phyloP scores from a whole-genome alignment of 192 early-diverging fungal species.

The Backusella liffmaniae region DNA sequence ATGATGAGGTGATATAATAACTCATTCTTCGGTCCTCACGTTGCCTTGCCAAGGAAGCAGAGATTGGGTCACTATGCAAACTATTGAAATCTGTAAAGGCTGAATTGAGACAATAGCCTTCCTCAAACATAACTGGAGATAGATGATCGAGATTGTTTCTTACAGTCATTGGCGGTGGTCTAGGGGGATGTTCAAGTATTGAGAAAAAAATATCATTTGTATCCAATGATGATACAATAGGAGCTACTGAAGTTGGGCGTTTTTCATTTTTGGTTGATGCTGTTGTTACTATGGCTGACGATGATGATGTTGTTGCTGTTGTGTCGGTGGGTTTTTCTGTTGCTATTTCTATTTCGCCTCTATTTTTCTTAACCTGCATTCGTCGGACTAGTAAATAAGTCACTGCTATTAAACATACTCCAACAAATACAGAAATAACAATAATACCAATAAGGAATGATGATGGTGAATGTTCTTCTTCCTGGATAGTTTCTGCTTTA shows the following conservation, averaged over 20 bases:
- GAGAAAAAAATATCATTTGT: constrained; percentile 14
- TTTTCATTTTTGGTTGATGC: constrained; percentile 1
- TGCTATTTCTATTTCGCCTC: neutral
- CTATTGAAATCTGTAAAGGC: neutral
- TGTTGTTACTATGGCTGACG: neutral
- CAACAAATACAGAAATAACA: constrained; percentile 9
- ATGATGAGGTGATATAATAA: constrained; percentile 10
- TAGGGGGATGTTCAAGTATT: constrained; percentile 18
- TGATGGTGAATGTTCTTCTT: neutral
- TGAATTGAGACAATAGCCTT: constrained; percentile 5
- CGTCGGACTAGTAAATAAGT: constrained; percentile 9
- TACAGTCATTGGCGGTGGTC: neutral
- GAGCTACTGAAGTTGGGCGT: neutral
- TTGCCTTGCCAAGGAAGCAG: constrained; percentile 16
- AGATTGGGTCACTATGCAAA: constrained; percentile 8
- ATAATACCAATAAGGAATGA: constrained; percentile 11
- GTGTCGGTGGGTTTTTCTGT: neutral
- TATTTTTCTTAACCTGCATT: neutral
- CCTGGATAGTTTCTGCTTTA: neutral
- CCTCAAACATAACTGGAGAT: constrained; percentile 3
- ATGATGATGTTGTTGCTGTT: neutral
- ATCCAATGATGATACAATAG: constrained; percentile 6
- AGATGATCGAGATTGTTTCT: neutral
- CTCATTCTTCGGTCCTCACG: constrained; percentile 12
- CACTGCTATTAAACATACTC: constrained; percentile 5